phyloP scores from a whole-genome alignment of 148 eudicot species.

The Rhododendron simsii region DNA sequence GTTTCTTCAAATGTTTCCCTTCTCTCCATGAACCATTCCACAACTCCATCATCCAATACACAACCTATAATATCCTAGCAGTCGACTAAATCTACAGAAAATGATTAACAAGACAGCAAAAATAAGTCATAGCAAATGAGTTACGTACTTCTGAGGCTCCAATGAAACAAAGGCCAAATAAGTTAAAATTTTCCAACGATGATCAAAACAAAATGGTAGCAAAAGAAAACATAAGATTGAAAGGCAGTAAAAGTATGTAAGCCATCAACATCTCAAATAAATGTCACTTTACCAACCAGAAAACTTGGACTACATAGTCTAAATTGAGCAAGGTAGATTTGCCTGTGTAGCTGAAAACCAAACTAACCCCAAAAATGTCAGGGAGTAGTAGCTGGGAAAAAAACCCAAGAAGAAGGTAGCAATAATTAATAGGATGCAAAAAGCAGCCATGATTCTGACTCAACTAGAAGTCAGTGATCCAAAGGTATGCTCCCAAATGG shows the following conservation, averaged over 20 bases:
- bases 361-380: not conserved
- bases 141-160: not conserved
- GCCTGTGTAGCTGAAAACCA: not conserved
- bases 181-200: not conserved
- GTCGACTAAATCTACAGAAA: not conserved
- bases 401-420: not conserved
- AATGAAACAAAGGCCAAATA: not conserved
- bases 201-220: not conserved
- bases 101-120: not conserved
- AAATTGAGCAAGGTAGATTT: not conserved
- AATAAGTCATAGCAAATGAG: not conserved
- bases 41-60: not conserved
- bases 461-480: not conserved
- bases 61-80: not conserved
- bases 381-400: not conserved
- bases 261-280: not conserved
- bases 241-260: not conserved
- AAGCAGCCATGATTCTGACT: not conserved
- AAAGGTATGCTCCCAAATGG: not conserved
- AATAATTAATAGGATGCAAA: not conserved
- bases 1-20: not conserved
- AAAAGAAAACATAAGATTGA: not conserved
- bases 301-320: not conserved
- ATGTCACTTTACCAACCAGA: conserved; percentile 4
- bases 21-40: not conserved